Conservation (phyloP, 192 early-diverging fungal species). For the Podila minutissima region DNA sequence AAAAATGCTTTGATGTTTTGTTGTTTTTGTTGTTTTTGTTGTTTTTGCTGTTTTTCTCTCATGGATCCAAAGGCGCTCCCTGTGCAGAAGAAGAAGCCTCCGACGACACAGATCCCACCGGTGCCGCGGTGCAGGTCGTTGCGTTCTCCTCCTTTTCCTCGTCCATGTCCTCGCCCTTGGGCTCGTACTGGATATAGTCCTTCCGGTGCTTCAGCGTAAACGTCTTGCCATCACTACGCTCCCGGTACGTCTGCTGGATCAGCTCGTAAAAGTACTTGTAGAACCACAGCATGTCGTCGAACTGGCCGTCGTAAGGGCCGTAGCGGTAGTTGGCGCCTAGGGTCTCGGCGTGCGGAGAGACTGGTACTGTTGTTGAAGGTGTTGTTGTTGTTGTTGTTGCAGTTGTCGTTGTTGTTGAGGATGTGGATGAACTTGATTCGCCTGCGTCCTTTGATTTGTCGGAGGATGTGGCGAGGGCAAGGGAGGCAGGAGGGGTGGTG, state of each 20-base stretch:
- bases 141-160: background rate
- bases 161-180: background rate
- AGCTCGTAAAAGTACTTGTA: conserved; percentile 91
- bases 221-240: conserved; percentile 58
- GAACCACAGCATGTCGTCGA: conserved; percentile 91
- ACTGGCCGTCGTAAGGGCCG: conserved; percentile 74
- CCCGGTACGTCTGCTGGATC: conserved; percentile 83
- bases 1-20: too few relatives aligned
- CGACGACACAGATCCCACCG: too few relatives aligned
- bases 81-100: too few relatives aligned
- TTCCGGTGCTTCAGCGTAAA: conserved; percentile 66
- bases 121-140: too few relatives aligned
- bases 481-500: background rate
- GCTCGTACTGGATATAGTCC: conserved; percentile 69
- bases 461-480: background rate
- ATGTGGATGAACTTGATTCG: background rate
- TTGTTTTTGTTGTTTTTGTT: too few relatives aligned
- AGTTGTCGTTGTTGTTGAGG: background rate
- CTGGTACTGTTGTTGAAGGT: background rate
- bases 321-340: conserved; percentile 20
- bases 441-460: background rate
- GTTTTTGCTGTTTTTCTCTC: too few relatives aligned
- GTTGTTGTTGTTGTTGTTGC: background rate
- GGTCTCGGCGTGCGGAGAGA: conserved; percentile 41
- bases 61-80: too few relatives aligned